Percentiles rank a stretch among this genome's conserved stretches.
These are phyloP conservation scores for Chrysoporthe austroafricana DNA, from an alignment of 2,329 filamentous ascomycete species.

Conservation along the genomic window DNA sequence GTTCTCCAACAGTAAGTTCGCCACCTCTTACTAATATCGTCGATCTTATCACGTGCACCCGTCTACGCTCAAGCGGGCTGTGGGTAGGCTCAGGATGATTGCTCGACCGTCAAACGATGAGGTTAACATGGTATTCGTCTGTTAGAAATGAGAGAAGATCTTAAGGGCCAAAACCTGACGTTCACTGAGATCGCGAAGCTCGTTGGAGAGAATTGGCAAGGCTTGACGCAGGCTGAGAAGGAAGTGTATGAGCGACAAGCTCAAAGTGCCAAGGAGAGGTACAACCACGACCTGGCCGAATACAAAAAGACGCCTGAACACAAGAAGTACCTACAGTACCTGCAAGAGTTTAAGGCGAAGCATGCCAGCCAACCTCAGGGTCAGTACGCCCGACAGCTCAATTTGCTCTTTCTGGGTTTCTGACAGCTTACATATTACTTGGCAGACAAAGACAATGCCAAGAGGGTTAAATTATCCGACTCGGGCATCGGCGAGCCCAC, in stretches of 20 bases:
- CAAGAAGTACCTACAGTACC: conserved; percentile 70
- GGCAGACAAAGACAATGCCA: conserved; percentile 53
- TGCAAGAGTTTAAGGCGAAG: conserved; percentile 78
- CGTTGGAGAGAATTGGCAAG: conserved; percentile 83
- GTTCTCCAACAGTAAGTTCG: conserved; percentile 78
- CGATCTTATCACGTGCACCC: conserved; percentile 3
- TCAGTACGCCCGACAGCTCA: conserved; percentile 37
- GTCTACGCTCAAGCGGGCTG: not conserved
- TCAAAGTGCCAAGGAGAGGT: conserved; percentile 74
- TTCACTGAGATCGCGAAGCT: conserved; percentile 85
- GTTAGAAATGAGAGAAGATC: conserved; percentile 73
- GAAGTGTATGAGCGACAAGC: conserved; percentile 75
- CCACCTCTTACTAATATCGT: conserved; percentile 14
- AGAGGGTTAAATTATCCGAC: conserved; percentile 53
- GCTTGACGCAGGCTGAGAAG: conserved; percentile 66
- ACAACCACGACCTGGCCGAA: conserved; percentile 70
- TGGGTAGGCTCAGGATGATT: not conserved
- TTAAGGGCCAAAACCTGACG: conserved; percentile 75
- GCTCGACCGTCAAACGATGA: not conserved
- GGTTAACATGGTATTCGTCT: not conserved
- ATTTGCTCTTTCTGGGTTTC: not conserved
- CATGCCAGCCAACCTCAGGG: conserved; percentile 63
- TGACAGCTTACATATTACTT: conserved; percentile 21
- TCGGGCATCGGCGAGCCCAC: conserved; percentile 35
- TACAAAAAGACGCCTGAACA: conserved; percentile 79